phyloP scores from a whole-genome alignment of 331 rosid species.

The Pyracantha coccinea region DNA sequence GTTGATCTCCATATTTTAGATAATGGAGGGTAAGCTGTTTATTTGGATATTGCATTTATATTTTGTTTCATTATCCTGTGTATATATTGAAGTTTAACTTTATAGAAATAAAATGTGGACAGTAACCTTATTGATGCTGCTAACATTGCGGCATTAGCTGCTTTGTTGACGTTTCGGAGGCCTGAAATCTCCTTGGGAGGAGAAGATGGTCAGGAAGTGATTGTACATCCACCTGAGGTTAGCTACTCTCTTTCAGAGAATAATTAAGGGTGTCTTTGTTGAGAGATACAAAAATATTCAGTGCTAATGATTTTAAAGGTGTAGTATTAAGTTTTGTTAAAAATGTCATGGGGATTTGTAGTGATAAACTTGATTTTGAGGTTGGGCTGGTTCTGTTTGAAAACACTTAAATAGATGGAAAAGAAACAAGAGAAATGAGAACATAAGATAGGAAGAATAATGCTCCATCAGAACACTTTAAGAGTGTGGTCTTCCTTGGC shows the following conservation, averaged over 20 bases:
- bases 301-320: neutral
- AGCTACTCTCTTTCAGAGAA: conserved; percentile 8
- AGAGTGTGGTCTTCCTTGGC: neutral
- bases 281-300: neutral
- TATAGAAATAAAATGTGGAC: conserved; percentile 1
- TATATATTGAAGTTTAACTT: neutral
- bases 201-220: conserved; percentile 74
- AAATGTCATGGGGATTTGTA: neutral
- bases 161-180: conserved; percentile 67
- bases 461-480: neutral
- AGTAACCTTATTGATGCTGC: conserved; percentile 94
- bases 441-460: neutral
- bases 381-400: neutral
- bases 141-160: conserved; percentile 78
- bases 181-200: conserved; percentile 84
- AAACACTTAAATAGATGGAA: neutral
- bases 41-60: neutral
- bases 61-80: neutral
- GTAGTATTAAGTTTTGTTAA: neutral
- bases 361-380: neutral
- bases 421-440: neutral
- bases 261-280: neutral
- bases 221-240: conserved; percentile 86
- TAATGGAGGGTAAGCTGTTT: conserved; percentile 63
- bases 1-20: conserved; percentile 80